A percentile compares a stretch with the other conserved stretches of the same genome.
Evolutionary conservation across 2,329 filamentous ascomycete species (phyloP).

Genomic region (Hymenoscyphus repandus): DNA sequence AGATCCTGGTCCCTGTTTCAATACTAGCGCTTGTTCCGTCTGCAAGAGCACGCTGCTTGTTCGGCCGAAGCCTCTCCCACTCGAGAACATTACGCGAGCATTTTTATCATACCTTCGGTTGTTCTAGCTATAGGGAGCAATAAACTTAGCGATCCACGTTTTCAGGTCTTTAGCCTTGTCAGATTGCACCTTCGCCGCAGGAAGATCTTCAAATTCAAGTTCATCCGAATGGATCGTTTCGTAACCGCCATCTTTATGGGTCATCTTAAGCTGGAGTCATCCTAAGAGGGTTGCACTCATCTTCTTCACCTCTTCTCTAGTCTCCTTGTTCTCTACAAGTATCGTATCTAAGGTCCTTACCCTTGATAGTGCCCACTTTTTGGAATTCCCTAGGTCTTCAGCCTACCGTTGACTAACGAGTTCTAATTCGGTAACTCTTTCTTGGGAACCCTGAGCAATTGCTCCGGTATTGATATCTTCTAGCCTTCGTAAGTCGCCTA

Average conservation of each 20-base stretch:
- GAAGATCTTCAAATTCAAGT: conserved; percentile 21
- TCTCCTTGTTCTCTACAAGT: conserved; percentile 18
- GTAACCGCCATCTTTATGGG: conserved; percentile 18
- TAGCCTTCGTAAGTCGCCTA: conserved; percentile 13
- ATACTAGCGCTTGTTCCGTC: conserved; percentile 10
- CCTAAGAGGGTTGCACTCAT: conserved; percentile 15
- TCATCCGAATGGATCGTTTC: conserved; percentile 17
- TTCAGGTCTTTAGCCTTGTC: conserved; percentile 13
- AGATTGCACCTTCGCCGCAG: conserved; percentile 7
- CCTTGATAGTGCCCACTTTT: conserved; percentile 13
- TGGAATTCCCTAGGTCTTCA: conserved; percentile 16
- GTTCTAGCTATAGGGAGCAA: conserved; percentile 17
- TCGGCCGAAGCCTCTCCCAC: conserved; percentile 12
- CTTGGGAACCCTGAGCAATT: conserved; percentile 15
- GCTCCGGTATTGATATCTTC: conserved; percentile 13
- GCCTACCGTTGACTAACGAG: conserved; percentile 15
- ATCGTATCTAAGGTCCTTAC: conserved; percentile 16
- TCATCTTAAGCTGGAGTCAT: conserved; percentile 16
- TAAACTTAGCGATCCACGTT: conserved; percentile 18
- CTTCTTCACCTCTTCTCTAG: conserved; percentile 18
- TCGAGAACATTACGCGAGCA: conserved; percentile 18
- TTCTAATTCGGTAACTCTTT: conserved; percentile 17
- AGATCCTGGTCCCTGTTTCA: conserved; percentile 14
- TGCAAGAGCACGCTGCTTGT: conserved; percentile 10
- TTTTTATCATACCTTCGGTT: conserved; percentile 15